Evolutionary conservation across 305 asterid genomes (phyloP), one percentile per base, ranked within the genome.

Genomic region (Plantago lanceolata): DNA sequence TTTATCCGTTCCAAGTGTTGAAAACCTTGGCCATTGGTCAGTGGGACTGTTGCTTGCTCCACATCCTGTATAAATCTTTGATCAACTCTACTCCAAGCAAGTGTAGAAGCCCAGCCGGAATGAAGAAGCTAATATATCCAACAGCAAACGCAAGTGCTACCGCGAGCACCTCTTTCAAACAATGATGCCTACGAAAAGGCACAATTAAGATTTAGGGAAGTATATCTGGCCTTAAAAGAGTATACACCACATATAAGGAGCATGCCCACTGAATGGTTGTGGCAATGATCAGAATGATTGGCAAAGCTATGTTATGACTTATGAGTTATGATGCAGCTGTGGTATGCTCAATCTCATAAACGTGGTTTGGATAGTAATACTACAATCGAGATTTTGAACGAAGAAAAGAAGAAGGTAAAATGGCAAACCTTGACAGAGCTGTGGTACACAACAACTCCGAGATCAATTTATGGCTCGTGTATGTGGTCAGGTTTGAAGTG

Each of bases 51-150:
- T 64, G 74, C 64, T 54, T 64, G 17, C 59, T 60, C 69, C 68
- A 16, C 65, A 65, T 68, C 48, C 52, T 62, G 50, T 61, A 72
- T 53, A 78, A 60, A 69, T 74, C 72, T 47, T 24, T 40, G 3
- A 24, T 76, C 59, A 70, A 14, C 59, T 63, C 50, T 49, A 68
- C 63, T 68, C 83, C 77, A 37, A 62, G 65, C 17, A 77, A 28
- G 68, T 70, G 65, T 20, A 68, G 75, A 67, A 78, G 35, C 40
- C 64, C 31, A 64, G 63, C 68, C 21, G 80, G 82, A 67, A 65
- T 52, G 64, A 80, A 80, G 67, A 80, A 80, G 56, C 76, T 66
- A 14, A 67, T 19, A 40, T 77, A 18, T 49, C 82, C 82, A 17
- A 69, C 17, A 64, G 17, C 73, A 57, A 71, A 57, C 15, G 82